phyloP scores from a whole-genome alignment of 441 rosid species.

The Erodium trifolium region DNA sequence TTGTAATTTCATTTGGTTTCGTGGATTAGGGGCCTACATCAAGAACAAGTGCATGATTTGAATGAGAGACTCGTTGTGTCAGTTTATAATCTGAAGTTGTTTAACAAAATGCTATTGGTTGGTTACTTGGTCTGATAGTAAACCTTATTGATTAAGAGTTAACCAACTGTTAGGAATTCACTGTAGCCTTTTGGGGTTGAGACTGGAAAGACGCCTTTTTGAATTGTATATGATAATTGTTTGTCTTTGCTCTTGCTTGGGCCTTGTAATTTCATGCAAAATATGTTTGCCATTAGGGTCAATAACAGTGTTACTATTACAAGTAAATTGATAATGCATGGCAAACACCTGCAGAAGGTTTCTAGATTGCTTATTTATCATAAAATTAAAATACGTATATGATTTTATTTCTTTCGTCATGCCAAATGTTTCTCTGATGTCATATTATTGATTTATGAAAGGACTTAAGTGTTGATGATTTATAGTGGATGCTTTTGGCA shows the following conservation, averaged over 20 bases:
- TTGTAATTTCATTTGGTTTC: background rate
- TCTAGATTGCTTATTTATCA: background rate
- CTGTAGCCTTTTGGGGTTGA: background rate
- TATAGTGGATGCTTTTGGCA: slow-evolving; percentile 21
- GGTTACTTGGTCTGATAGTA: background rate
- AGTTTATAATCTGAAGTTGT: background rate
- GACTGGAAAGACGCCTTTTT: background rate
- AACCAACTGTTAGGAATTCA: background rate
- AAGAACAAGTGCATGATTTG: background rate
- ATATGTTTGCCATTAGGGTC: background rate
- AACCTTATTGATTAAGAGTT: background rate
- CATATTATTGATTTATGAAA: background rate
- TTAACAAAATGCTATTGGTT: too few relatives aligned
- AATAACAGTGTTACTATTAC: background rate
- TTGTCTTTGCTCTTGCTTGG: background rate
- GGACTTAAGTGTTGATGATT: slow-evolving; percentile 6
- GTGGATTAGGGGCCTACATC: background rate
- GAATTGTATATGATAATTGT: background rate
- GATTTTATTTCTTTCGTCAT: background rate
- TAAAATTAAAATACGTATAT: background rate
- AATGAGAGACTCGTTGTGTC: background rate
- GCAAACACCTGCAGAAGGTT: background rate
- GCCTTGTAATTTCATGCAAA: background rate
- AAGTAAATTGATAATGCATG: background rate
- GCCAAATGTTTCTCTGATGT: slow-evolving; percentile 4